Base-by-base conservation (phyloP, 2,329 filamentous ascomycete genomes). In the Ophiostoma angusticollis region DNA sequence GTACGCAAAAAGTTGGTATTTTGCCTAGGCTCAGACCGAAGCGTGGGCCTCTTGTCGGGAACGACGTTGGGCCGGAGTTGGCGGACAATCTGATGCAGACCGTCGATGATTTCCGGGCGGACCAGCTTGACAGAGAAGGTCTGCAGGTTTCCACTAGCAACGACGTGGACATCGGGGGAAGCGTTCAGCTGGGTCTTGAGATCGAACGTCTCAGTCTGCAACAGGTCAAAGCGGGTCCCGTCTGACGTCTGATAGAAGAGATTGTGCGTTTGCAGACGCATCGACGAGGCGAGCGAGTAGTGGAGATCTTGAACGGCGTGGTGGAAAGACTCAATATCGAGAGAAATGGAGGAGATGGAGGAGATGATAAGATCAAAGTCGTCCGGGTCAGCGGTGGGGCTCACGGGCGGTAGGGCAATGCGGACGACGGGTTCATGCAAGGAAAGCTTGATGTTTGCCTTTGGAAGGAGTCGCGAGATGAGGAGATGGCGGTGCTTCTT, bases 291-390 rank as follows among this genome's bases (percentile, higher is more conserved):
- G 1, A 98, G 63, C 5, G 83, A 84, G 58, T 98, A 98, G 54
- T 95, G 83, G 4, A 86, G 63, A 24, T 93, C 82, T 41, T 83
- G 83, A 25, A 84, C 74, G 0, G 80, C 68, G 3, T 85, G 91
- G 59, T 98, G 91, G n/a, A 86, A 94, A 0, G 91, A 94, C 54
- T 98, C 91, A 34, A 93, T 71, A 52, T 98, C 91, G 17, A 96
- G 63, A 0, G 89, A 93, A 27, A 96, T 76, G 0, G 89, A 94
- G 0, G 93, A 96, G 9, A 94, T 84, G 2, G 86, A 91, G 1
- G 85, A 94, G 34, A 98, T 94, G 31, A 98, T 81, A 22, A 98
- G 70, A 54, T 98, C 91, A 49, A 91, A 96, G 48, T 96, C 87
- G 44, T 86, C 84, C 0, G 76, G 69, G 19, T 78, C 72, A 29